Percentiles rank a stretch among this genome's conserved stretches.
These are phyloP conservation scores for Phlebopus sp. DNA, from an alignment of 1,284 basidiomycete genomes.

Conservation along the genomic window DNA sequence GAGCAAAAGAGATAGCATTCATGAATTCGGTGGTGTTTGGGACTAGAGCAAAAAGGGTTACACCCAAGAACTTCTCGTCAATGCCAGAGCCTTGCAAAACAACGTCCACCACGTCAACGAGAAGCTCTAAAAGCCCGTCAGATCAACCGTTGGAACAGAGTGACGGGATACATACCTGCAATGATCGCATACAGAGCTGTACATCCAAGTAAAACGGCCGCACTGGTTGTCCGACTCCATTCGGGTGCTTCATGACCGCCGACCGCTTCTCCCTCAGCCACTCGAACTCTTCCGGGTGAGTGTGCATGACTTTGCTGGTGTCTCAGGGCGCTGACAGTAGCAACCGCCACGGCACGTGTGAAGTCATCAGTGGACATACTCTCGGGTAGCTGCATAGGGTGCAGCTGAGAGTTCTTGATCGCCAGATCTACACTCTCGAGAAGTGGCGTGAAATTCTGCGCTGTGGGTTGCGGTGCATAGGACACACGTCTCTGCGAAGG, in stretches of 20 bases:
- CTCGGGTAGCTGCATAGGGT: conserved; percentile 58
- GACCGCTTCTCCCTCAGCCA: conserved; percentile 34
- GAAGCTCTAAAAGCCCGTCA: conserved; percentile 63
- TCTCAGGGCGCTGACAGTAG: conserved; percentile 81
- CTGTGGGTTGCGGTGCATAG: conserved; percentile 46
- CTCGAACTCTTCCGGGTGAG: conserved; percentile 43
- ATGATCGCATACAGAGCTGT: conserved; percentile 95
- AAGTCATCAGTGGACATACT: conserved; percentile 84
- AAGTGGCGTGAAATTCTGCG: conserved; percentile 59
- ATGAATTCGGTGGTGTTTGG: conserved; percentile 99
- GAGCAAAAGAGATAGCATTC: conserved; percentile 99
- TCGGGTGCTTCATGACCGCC: conserved; percentile 91
- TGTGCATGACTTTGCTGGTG: conserved; percentile 63
- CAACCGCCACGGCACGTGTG: conserved; percentile 85
- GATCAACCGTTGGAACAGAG: not conserved
- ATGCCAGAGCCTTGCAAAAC: conserved; percentile 92
- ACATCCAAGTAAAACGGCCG: conserved; percentile 84
- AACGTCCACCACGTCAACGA: conserved; percentile 95
- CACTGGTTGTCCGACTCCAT: conserved; percentile 86
- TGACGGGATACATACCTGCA: conserved; percentile 62
- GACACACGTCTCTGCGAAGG: conserved; percentile 52
- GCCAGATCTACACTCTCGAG: conserved; percentile 76
- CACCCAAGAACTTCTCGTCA: conserved; percentile 96
- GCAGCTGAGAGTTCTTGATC: conserved; percentile 60
- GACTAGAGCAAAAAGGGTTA: conserved; percentile 95